These are phyloP conservation scores for Collybia sordida DNA, from an alignment of 768 basidiomycete species.

Conservation along the genomic window DNA sequence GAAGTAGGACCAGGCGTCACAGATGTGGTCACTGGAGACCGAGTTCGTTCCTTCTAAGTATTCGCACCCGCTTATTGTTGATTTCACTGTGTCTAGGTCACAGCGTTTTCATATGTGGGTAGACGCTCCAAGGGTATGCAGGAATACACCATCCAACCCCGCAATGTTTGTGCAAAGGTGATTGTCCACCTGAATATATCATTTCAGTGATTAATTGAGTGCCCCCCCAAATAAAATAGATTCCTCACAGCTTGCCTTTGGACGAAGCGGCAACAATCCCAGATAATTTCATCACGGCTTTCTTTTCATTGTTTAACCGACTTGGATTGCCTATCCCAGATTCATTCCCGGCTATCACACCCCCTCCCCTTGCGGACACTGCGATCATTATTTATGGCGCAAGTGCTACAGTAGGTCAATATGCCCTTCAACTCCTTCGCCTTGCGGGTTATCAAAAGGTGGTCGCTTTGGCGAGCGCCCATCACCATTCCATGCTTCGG, in stretches of 20 bases:
- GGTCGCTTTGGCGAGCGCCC: constrained; percentile 34
- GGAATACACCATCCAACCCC: constrained; percentile 18
- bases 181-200: not conserved
- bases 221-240: constrained; percentile 24
- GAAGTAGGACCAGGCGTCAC: constrained; percentile 31
- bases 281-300: constrained; percentile 41
- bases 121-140: constrained; percentile 16
- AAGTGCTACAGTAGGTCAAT: constrained; percentile 36
- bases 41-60: constrained; percentile 20
- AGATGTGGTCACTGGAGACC: constrained; percentile 32
- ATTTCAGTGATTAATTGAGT: not conserved
- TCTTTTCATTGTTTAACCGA: constrained; percentile 34
- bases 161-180: constrained; percentile 30
- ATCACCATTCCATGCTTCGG: constrained; percentile 18
- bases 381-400: constrained; percentile 44
- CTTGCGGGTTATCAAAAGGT: constrained; percentile 38
- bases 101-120: constrained; percentile 12
- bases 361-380: constrained; percentile 21
- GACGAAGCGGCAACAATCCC: constrained; percentile 39
- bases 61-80: not conserved
- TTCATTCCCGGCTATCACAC: constrained; percentile 24
- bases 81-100: constrained; percentile 7
- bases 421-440: constrained; percentile 32
- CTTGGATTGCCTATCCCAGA: constrained; percentile 31
- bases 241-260: constrained; percentile 38